Base-by-base conservation (phyloP, 2,329 filamentous ascomycete genomes). In the Neofusicoccum parvum region DNA sequence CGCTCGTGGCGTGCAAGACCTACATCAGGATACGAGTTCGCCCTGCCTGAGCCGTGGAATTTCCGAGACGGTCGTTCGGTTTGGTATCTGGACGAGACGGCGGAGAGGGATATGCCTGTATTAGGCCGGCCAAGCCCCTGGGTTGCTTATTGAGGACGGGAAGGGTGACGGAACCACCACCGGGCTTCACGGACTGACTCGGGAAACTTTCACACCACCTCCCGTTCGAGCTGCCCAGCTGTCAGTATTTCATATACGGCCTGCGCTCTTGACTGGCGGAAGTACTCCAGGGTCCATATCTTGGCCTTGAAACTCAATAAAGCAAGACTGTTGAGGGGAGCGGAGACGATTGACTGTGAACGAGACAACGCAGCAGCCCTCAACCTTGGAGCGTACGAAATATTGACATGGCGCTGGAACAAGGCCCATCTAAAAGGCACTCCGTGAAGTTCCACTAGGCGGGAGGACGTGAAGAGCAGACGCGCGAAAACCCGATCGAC, bases 11-110 rank as follows among this genome's bases (percentile, higher is more conserved):
- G n/a, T 60, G 27, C 37, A 48, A 37, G 54, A 60, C 2, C 23
- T 46, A 23, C 54, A 58, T 60, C 56, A 37, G 43, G 32, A 48
- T 48, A 60, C 56, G 56, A 60, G 41, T 23, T 27, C 5, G 10
- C 23, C 27, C 27, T 32, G 32, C 15, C n/a, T 9, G 36, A 41
- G 9, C 54, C 54, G 54, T 32, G 41, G 54, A 46, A 58, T 45
- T 14, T 23, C 39, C 54, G 54, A 34, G 23, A 50, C 17, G n/a
- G 6, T 43, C 15, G 12, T 3, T 12, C 9, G 20, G 37, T 41
- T 39, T 27, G 17, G 10, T n/a, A 11, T 56, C n/a, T 32, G 27
- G 5, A 7, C 27, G 27, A 32, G 27, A 32, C 27, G 5, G 27
- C 27, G 37, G 15, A 32, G 43, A 15, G 17, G 14, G n/a, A 6